phyloP scores from a whole-genome alignment of 305 asterid genomes.

The Fraxinus greggii region DNA sequence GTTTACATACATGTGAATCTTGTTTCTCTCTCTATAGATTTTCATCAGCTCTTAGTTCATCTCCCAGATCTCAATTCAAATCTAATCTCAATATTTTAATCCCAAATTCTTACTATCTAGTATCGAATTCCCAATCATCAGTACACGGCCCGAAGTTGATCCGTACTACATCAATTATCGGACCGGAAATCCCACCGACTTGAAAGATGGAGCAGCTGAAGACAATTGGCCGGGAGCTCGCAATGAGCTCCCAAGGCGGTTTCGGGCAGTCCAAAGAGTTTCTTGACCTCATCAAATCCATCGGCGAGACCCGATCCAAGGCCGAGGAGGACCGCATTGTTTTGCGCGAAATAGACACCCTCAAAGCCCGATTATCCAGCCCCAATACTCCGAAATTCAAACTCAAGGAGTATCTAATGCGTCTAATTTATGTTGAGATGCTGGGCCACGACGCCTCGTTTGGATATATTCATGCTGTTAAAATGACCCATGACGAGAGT shows the following conservation, averaged over 20 bases:
- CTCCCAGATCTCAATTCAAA: constrained; percentile 25
- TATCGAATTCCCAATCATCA: constrained; percentile 25
- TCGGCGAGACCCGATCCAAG: constrained; percentile 98
- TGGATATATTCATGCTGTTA: constrained; percentile 95
- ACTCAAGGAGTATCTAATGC: constrained; percentile 84
- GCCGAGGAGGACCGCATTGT: constrained; percentile 95
- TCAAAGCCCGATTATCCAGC: constrained; percentile 60
- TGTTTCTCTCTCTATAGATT: background rate
- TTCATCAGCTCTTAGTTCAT: constrained; percentile 16
- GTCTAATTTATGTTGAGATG: constrained; percentile 90
- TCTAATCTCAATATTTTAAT: constrained; percentile 36
- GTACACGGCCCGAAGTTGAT: constrained; percentile 30
- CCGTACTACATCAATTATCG: background rate
- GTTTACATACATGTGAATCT: background rate
- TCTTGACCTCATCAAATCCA: constrained; percentile 85
- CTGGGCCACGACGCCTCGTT: constrained; percentile 97
- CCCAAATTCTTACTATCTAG: background rate
- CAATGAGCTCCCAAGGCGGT: constrained; percentile 97
- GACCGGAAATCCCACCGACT: background rate
- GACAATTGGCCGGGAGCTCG: constrained; percentile 97
- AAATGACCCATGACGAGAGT: constrained; percentile 48
- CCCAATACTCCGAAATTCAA: constrained; percentile 89
- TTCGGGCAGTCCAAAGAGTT: constrained; percentile 93
- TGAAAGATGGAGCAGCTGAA: constrained; percentile 88
- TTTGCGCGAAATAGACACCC: constrained; percentile 74